These are phyloP conservation scores for Trametes cubensis DNA, from an alignment of 768 basidiomycete species.

Conservation along the genomic window DNA sequence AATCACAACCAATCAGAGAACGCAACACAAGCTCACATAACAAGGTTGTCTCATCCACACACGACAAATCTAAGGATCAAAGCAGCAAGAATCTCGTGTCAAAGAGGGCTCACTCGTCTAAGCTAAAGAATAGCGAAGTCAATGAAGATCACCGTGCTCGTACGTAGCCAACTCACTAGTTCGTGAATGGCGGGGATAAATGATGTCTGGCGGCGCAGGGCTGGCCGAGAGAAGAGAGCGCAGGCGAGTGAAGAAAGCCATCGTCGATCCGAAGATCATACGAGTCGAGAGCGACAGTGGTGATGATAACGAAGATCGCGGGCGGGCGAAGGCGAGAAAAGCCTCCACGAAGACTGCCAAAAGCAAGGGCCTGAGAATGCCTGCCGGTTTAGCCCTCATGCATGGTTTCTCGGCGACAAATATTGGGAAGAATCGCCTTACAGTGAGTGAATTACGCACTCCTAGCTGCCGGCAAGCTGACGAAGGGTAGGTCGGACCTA, in stretches of 20 bases:
- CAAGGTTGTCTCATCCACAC: no score
- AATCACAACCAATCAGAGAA: no score
- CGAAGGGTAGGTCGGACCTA: constrained; percentile 37
- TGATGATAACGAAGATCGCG: constrained; percentile 11
- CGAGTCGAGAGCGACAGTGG: constrained; percentile 18
- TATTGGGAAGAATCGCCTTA: constrained; percentile 62
- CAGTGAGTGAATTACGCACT: constrained; percentile 42
- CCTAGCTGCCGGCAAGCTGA: not conserved
- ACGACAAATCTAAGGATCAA: not conserved
- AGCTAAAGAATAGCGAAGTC: not conserved
- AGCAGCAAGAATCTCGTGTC: not conserved
- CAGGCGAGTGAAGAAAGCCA: constrained; percentile 59
- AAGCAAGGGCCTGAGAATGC: constrained; percentile 37
- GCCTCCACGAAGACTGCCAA: constrained; percentile 27
- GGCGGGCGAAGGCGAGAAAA: constrained; percentile 14
- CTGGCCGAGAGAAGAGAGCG: constrained; percentile 66
- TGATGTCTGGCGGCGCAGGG: constrained; percentile 42
- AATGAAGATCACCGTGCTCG: constrained; percentile 11
- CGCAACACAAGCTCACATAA: no score
- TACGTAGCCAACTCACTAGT: not conserved
- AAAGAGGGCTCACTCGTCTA: not conserved
- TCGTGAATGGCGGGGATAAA: not conserved
- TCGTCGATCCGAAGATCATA: constrained; percentile 42
- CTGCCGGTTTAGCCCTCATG: constrained; percentile 63
- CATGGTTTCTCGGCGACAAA: constrained; percentile 67